A percentile compares a stretch with the other conserved stretches of the same genome.
These are phyloP conservation scores for Phlebopus sp. DNA, from an alignment of 1,284 basidiomycete genomes.

Conservation along the genomic window DNA sequence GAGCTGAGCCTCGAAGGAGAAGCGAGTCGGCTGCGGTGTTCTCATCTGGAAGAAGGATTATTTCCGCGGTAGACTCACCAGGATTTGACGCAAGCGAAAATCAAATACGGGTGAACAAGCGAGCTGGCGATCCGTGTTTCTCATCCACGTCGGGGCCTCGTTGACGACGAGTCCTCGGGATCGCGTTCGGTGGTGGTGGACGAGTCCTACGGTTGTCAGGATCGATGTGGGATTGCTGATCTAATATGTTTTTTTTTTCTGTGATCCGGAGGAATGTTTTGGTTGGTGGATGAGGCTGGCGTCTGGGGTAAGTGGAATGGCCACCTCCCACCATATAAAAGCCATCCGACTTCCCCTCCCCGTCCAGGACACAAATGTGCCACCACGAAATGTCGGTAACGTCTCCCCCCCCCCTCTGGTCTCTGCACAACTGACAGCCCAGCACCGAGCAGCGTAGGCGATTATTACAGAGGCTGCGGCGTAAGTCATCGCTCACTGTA, in stretches of 20 bases:
- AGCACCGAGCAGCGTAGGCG: slow-evolving; percentile 45
- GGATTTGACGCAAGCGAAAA: neutral
- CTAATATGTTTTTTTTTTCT: no score
- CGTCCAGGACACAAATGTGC: slow-evolving; percentile 41
- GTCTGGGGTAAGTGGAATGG: neutral
- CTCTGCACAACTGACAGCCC: slow-evolving; percentile 8
- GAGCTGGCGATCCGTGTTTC: no score
- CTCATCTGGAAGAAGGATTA: neutral
- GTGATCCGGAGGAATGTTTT: no score
- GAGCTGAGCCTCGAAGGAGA: no score
- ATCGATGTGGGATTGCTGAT: no score
- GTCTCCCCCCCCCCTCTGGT: neutral
- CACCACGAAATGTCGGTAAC: slow-evolving; percentile 53
- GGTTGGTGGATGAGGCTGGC: no score
- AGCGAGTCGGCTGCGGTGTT: neutral
- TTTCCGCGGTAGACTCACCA: neutral
- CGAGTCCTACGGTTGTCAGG: no score
- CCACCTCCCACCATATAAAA: slow-evolving; percentile 8
- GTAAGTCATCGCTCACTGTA: slow-evolving; percentile 32
- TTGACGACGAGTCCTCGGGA: no score
- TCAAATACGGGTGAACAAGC: no score
- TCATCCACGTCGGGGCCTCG: no score
- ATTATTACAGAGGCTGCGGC: slow-evolving; percentile 60
- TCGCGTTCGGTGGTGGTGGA: no score
- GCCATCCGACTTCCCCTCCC: neutral